Evolutionary conservation across 768 basidiomycete genomes (phyloP).

Genomic region (Ephemerocybe angulata): DNA sequence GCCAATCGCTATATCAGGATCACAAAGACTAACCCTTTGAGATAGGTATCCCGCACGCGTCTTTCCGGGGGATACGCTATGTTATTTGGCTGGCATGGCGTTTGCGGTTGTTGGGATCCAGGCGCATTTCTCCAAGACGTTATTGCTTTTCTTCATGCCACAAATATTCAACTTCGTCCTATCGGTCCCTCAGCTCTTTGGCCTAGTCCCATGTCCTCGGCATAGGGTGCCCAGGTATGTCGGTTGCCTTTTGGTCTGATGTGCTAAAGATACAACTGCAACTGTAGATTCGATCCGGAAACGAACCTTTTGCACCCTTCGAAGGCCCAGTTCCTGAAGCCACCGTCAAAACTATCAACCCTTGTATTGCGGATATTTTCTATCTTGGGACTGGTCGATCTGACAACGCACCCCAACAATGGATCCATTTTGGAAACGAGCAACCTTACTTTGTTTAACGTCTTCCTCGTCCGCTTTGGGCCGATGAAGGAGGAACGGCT

Average conservation of each 20-base stretch:
- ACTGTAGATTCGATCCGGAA: constrained; percentile 62
- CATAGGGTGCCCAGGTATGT: constrained; percentile 87
- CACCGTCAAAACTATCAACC: constrained; percentile 52
- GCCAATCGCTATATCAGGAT: constrained; percentile 23
- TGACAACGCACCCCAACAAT: constrained; percentile 52
- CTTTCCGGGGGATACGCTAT: constrained; percentile 96
- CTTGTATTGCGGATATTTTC: constrained; percentile 59
- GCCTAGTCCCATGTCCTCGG: constrained; percentile 88
- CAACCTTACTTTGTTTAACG: constrained; percentile 90
- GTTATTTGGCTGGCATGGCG: constrained; percentile 98
- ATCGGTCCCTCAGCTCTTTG: constrained; percentile 92
- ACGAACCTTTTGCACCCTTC: constrained; percentile 82
- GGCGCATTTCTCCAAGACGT: constrained; percentile 95
- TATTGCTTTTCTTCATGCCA: constrained; percentile 94
- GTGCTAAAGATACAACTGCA: too few relatives aligned
- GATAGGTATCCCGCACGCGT: constrained; percentile 86
- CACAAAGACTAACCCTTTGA: neutral
- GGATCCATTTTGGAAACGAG: constrained; percentile 67
- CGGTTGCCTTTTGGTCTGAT: neutral
- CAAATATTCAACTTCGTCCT: constrained; percentile 97
- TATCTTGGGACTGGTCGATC: constrained; percentile 59
- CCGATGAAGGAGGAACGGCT: constrained; percentile 83
- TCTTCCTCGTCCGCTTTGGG: constrained; percentile 74
- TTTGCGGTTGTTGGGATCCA: constrained; percentile 97
- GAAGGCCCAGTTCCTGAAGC: constrained; percentile 52